Base-by-base conservation (phyloP, 805 yeast species). In the Blastobotrys mokoenaii region DNA sequence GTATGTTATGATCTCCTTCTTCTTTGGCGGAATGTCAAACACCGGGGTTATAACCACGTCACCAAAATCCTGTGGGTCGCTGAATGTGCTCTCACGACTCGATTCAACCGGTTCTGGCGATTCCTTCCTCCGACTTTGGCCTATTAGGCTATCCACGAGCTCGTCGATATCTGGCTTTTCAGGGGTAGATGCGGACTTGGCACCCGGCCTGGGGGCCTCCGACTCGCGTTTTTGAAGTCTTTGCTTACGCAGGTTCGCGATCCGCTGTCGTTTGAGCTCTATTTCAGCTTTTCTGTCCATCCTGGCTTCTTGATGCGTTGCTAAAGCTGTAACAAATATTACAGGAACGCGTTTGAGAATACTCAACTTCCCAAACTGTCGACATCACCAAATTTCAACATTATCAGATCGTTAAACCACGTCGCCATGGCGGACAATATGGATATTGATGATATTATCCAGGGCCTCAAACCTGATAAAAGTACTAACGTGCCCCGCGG, bases 181-280 rank as follows among this genome's bases (percentile, higher is more conserved):
- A 36, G 39, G 11, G 18, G 22, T 7, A n/a, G 37, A 30, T 5
- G 8, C 31, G 34, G 9, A 34, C 43, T 14, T 32, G 27, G 31
- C 12, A 32, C 15, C 35, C 44, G 12, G 20, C 43, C 31, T 17
- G 35, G 36, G 25, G 42, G 18, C 37, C 18, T 15, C 46, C 58
- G 64, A 42, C 18, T 31, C 40, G 35, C 30, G 50, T 17, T 35
- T 15, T 9, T 47, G 51, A 9, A 65, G 72, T 29, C 82, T 57
- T 52, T 68, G 71, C 33, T 67, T 68, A 31, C 77, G 62, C n/a
- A 79, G 65, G 57, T 73, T 76, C 29, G 74, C 75, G 30, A 79
- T 58, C 44, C 71, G 67, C 38, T 67, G 71, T 46, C 69, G 64
- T 51, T 78, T 77, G 44, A 74, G 75, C 54, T 78, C 82, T 37